Conservation (phyloP, 139 green algal species). For the Zygnema cylindricum region DNA sequence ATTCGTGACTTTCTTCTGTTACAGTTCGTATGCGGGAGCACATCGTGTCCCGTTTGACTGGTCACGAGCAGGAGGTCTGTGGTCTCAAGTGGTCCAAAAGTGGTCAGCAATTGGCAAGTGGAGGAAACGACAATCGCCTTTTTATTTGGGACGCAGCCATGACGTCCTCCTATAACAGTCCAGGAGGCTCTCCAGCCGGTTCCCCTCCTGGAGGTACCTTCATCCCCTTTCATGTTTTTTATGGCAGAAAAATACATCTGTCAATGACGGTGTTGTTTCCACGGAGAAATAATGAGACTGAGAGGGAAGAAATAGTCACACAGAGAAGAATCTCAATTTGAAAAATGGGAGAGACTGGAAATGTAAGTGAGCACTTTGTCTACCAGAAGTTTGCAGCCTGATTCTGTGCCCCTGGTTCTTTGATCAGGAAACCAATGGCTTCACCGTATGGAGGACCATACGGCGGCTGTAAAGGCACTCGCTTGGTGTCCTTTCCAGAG, state of each 20-base stretch:
- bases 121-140: conserved; percentile 87
- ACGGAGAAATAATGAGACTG: not conserved
- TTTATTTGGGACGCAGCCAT: conserved; percentile 75
- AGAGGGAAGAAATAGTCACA: not conserved
- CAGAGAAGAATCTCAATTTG: not conserved
- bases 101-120: conserved; percentile 80
- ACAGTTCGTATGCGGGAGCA: conserved; percentile 82
- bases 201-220: not conserved
- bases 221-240: too few species aligned
- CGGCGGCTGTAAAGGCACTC: conserved; percentile 85
- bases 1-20: not conserved
- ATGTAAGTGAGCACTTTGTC: not conserved
- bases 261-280: too few species aligned
- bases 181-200: not conserved
- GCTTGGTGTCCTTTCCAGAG: conserved; percentile 88
- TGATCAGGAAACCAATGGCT: conserved; percentile 28
- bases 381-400: not conserved
- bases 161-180: conserved; percentile 31
- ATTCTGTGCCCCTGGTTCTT: too few species aligned
- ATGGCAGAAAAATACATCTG: too few species aligned
- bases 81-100: conserved; percentile 81
- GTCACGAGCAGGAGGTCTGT: conserved; percentile 76
- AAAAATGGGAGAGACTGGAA: not conserved
- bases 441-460: conserved; percentile 74
- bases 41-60: conserved; percentile 68